Conservation (phyloP, 2,329 filamentous ascomycete genomes). For the Neopestalotiopsis rosae region DNA sequence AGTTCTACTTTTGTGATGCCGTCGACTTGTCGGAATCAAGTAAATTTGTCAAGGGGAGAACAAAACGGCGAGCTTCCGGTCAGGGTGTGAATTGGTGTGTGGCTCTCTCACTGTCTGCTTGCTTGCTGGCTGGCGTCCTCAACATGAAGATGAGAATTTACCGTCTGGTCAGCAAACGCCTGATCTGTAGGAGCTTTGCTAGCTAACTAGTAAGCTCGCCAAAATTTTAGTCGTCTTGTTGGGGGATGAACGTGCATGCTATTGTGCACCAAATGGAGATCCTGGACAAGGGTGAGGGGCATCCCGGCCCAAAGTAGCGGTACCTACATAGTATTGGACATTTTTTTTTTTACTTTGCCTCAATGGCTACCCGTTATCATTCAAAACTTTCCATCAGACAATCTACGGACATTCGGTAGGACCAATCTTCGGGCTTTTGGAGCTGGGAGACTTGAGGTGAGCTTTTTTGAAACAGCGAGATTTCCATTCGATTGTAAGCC, state of each 20-base stretch:
- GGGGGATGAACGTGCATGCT: slow-evolving; percentile 31
- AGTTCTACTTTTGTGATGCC: slow-evolving; percentile 12
- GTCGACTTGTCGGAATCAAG: slow-evolving; percentile 3
- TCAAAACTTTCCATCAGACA: neutral
- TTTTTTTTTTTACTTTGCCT: no score
- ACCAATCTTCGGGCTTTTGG: neutral
- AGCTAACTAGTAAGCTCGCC: slow-evolving; percentile 28
- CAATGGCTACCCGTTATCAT: neutral
- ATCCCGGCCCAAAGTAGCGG: slow-evolving; percentile 9
- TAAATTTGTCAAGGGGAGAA: neutral
- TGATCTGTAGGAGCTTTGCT: slow-evolving; percentile 12
- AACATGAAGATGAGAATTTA: slow-evolving; percentile 11
- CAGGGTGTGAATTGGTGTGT: neutral
- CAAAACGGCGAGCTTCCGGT: neutral
- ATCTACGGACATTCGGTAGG: neutral
- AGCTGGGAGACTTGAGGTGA: neutral
- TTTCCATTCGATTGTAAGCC: neutral
- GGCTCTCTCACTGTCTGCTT: neutral
- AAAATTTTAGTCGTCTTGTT: slow-evolving; percentile 39
- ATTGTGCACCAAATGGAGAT: slow-evolving; percentile 18
- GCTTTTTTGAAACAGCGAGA: neutral
- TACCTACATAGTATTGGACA: neutral
- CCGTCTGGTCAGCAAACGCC: neutral
- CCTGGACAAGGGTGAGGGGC: slow-evolving; percentile 19
- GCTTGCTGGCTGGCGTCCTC: slow-evolving; percentile 4